These are phyloP conservation scores for Hypericum perforatum DNA, from an alignment of 345 rosid species.

Conservation along the genomic window DNA sequence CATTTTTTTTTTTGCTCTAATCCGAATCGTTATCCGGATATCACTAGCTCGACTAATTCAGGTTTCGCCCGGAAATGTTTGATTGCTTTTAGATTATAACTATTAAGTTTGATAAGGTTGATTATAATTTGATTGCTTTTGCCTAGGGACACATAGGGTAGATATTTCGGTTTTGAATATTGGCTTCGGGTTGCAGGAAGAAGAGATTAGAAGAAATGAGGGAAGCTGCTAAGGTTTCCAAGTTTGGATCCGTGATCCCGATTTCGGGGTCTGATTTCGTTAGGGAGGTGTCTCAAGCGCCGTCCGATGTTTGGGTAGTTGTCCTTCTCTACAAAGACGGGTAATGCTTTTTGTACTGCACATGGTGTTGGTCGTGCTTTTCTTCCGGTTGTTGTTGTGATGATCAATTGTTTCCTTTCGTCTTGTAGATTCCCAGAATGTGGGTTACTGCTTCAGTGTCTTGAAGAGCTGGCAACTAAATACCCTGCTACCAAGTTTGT, in stretches of 20 bases:
- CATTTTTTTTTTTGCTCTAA: too few species aligned
- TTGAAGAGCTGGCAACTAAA: constrained; percentile 73
- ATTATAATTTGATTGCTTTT: too few species aligned
- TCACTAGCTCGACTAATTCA: too few species aligned
- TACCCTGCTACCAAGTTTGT: constrained; percentile 94
- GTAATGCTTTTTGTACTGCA: constrained; percentile 22
- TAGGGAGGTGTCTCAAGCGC: constrained; percentile 87
- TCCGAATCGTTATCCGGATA: too few species aligned
- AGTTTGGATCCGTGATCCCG: constrained; percentile 73
- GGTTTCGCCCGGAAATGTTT: too few species aligned
- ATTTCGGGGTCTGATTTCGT: constrained; percentile 89
- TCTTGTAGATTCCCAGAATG: constrained; percentile 55
- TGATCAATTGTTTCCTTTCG: neutral
- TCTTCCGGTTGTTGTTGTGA: neutral
- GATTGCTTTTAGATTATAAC: too few species aligned
- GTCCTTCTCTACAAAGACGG: constrained; percentile 91
- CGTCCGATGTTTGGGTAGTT: constrained; percentile 88
- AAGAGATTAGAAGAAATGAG: constrained; percentile 83
- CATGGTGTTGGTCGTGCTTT: neutral
- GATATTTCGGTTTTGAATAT: too few species aligned
- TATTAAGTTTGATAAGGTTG: too few species aligned
- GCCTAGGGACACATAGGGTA: too few species aligned
- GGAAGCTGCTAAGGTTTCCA: constrained; percentile 47
- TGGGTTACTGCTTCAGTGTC: constrained; percentile 57
- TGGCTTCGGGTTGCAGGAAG: constrained; percentile 41